These are phyloP conservation scores for Vitis hybrid DNA, from an alignment of 177 flowering plant species.

Conservation along the genomic window DNA sequence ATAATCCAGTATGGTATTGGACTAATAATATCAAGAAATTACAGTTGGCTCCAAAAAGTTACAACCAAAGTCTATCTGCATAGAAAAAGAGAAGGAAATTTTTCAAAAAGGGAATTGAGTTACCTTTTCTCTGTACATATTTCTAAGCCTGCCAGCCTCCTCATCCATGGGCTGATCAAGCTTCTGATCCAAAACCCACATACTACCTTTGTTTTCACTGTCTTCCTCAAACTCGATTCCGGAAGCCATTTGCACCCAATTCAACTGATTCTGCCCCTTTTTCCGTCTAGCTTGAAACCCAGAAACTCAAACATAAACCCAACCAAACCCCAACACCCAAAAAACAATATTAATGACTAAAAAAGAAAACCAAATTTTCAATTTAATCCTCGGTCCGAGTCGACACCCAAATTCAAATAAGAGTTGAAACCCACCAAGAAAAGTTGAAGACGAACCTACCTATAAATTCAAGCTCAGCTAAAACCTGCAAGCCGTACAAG, in stretches of 20 bases:
- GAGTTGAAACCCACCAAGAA: too few species aligned
- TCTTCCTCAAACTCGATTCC: constrained; percentile 32
- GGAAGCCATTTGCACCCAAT: constrained; percentile 30
- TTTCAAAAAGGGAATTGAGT: not conserved
- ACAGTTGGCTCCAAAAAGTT: too few species aligned
- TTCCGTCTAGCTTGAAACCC: not conserved
- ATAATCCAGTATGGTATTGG: not conserved
- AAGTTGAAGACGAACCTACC: too few species aligned
- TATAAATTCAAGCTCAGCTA: too few species aligned
- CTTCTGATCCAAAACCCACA: constrained; percentile 88
- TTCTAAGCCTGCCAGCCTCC: constrained; percentile 74
- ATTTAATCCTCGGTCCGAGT: too few species aligned
- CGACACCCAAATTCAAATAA: too few species aligned
- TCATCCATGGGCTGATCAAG: constrained; percentile 96
- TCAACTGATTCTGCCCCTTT: constrained; percentile 12
- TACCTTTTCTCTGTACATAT: constrained; percentile 80
- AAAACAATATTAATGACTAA: too few species aligned
- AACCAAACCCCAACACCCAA: too few species aligned
- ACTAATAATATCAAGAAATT: not conserved
- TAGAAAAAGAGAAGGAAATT: constrained; percentile 1
- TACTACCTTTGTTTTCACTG: constrained; percentile 44
- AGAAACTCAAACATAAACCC: not conserved
- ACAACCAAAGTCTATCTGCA: not conserved
- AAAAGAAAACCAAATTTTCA: too few species aligned
- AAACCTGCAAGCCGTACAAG: too few species aligned